Conservation (phyloP, 1,284 basidiomycete species). For the Tylopilus orsonianus region DNA sequence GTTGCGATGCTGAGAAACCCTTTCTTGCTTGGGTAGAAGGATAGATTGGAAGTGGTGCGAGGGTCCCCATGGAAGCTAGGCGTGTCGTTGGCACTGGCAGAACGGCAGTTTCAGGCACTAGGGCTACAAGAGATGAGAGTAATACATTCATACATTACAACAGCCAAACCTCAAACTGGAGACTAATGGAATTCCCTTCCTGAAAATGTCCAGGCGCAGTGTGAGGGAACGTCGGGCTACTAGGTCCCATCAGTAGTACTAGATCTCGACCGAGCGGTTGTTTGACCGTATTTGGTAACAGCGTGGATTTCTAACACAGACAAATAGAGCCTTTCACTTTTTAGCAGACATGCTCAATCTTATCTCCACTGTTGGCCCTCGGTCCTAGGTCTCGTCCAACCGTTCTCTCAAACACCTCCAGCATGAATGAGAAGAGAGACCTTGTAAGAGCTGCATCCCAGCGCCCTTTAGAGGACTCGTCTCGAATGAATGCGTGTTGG, state of each 20-base stretch:
- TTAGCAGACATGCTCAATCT: constrained; percentile 65
- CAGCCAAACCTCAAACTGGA: neutral
- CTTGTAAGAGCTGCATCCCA: constrained; percentile 91
- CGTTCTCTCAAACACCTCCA: constrained; percentile 90
- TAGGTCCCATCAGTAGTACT: too few relatives aligned
- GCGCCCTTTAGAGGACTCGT: constrained; percentile 86
- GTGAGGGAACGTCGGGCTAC: too few relatives aligned
- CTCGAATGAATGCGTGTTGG: constrained; percentile 92
- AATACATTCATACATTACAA: neutral
- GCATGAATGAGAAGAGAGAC: constrained; percentile 81
- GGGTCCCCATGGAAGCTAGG: constrained; percentile 16
- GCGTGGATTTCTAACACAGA: constrained; percentile 9
- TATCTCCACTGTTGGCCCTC: constrained; percentile 40
- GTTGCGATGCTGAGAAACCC: constrained; percentile 52
- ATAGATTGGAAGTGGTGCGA: constrained; percentile 44
- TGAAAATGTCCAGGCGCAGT: too few relatives aligned
- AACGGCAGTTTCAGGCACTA: too few relatives aligned
- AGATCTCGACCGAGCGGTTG: constrained; percentile 3
- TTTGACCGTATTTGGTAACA: constrained; percentile 11
- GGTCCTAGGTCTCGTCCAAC: constrained; percentile 82
- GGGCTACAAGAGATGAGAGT: neutral
- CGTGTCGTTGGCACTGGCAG: neutral
- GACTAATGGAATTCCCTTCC: too few relatives aligned
- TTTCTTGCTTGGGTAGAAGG: constrained; percentile 52
- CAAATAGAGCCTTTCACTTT: constrained; percentile 6